These are phyloP conservation scores for Gardenia jasminoides DNA, from an alignment of 257 asterid species.

Conservation along the genomic window DNA sequence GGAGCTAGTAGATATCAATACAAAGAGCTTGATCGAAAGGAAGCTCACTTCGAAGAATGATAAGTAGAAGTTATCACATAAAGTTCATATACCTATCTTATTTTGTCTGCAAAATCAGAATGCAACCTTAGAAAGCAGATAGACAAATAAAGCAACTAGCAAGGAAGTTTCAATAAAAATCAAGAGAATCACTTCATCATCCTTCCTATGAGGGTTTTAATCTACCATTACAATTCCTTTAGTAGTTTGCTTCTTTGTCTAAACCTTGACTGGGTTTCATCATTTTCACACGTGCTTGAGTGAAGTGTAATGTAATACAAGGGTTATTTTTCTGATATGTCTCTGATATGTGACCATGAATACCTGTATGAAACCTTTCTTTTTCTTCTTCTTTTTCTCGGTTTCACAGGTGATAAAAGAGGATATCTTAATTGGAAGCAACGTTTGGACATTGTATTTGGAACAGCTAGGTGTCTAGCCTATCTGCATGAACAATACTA, in stretches of 20 bases:
- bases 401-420: constrained; percentile 49
- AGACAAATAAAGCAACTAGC: too few relatives aligned
- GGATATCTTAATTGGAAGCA: constrained; percentile 78
- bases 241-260: not conserved
- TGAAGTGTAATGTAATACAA: not conserved
- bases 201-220: too few relatives aligned
- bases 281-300: not conserved
- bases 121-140: too few relatives aligned
- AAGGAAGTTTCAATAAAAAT: too few relatives aligned
- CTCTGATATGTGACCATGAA: not conserved
- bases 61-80: too few relatives aligned
- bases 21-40: not conserved
- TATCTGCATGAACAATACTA: constrained; percentile 79
- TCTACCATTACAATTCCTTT: not conserved
- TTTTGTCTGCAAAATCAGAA: too few relatives aligned
- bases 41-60: not conserved
- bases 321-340: not conserved
- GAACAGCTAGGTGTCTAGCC: constrained; percentile 73
- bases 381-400: not conserved
- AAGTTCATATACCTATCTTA: too few relatives aligned
- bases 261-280: not conserved
- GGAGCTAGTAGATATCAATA: too few relatives aligned
- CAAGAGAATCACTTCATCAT: too few relatives aligned
- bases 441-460: constrained; percentile 61
- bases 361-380: not conserved